Base-by-base conservation (phyloP, 106 monocot genomes). In the Phalaenopsis aphrodite region DNA sequence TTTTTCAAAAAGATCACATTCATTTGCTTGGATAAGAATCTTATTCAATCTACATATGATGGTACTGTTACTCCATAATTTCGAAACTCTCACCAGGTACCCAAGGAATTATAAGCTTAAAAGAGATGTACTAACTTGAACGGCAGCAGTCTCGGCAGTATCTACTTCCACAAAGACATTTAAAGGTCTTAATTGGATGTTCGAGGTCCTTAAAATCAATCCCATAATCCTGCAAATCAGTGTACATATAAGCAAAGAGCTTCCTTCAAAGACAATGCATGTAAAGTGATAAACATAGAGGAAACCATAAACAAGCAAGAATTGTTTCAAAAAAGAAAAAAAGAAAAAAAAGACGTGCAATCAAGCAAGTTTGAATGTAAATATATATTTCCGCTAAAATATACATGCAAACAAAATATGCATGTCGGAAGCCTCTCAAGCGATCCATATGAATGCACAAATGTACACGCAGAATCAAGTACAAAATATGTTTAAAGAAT, bases 81-180 rank as follows among this genome's bases (percentile, higher is more conserved):
- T 52, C 14, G 52, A 52, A 52, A 52, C 52, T 52, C 52, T 52
- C 52, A 52, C 52, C 10, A 52, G 12, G 12, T 52, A 52, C 12
- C 11, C 3, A 52, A 52, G 52, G 12, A 52, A 48, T 48, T 48
- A 48, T 8, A 48, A 9, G 48, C 48, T 19, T n/a, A 61, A 61
- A 21, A 61, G 1, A 65, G 10, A 2, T 74, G 43, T 74, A 74
- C 74, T 42, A 43, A 74, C 74, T 74, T 74, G 74, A 74, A 74
- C 43, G 42, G 17, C 9, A 42, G 73, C 38, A 36, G 30, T 78
- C 82, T 43, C 82, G 68, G 8, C 82, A 83, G 41, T 55, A 78
- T 78, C 69, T 83, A 52, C 82, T 83, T 77, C 69, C 69, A 78
- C 82, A 83, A 36, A 48, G 78, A 78, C 82, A 83, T 83, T 78